These are phyloP conservation scores for Tetramitus jugosus DNA, from an alignment of 208 protist species.

Conservation along the genomic window DNA sequence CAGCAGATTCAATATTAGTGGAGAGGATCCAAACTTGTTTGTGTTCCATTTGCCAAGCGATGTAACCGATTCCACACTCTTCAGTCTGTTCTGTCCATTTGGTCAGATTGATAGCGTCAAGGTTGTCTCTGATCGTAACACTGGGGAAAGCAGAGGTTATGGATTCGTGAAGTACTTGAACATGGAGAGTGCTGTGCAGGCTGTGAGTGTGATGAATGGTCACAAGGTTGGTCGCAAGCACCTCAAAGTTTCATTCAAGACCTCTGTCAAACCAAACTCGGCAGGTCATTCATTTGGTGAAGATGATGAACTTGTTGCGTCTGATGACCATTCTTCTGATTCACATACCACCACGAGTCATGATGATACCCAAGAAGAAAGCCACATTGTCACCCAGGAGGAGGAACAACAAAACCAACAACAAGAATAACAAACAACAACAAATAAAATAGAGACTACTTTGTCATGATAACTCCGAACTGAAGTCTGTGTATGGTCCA, in stretches of 20 bases:
- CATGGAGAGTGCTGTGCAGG: constrained; percentile 17
- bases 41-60: constrained; percentile 19
- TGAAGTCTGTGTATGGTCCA: too few relatives aligned
- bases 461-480: too few relatives aligned
- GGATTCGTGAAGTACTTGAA: constrained; percentile 35
- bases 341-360: too few relatives aligned
- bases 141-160: constrained; percentile 30
- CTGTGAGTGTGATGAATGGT: constrained; percentile 20
- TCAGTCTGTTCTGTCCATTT: not conserved
- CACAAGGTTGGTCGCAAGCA: constrained; percentile 23
- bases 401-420: too few relatives aligned
- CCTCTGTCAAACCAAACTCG: too few relatives aligned
- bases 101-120: constrained; percentile 18
- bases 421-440: too few relatives aligned
- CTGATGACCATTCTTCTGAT: too few relatives aligned
- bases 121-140: constrained; percentile 30
- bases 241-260: constrained; percentile 25
- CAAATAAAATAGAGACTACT: too few relatives aligned
- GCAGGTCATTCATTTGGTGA: too few relatives aligned
- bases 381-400: too few relatives aligned
- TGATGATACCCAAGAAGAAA: too few relatives aligned
- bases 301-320: too few relatives aligned
- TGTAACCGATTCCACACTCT: not conserved
- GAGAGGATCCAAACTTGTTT: not conserved
- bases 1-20: not conserved